Conservation (phyloP, 495 filamentous ascomycete species). For the Penicillium lagena region DNA sequence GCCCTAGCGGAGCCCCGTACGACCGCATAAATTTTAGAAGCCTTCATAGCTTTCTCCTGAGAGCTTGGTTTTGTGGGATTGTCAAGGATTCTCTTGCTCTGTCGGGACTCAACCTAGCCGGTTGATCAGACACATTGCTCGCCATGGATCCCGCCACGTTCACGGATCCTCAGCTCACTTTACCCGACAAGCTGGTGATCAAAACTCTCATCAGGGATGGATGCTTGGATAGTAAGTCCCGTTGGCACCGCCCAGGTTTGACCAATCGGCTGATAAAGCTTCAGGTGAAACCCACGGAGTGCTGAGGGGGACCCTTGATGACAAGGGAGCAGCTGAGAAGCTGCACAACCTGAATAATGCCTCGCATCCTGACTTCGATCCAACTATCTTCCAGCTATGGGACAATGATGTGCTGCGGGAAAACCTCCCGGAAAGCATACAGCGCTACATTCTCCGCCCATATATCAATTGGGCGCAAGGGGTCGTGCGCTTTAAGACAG, state of each 20-base stretch:
- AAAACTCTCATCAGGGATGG: conserved; percentile 33
- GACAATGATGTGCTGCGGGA: conserved; percentile 35
- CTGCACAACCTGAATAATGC: conserved; percentile 51
- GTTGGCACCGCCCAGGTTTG: conserved; percentile 3
- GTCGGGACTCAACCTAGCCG: no score
- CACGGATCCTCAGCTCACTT: conserved; percentile 43
- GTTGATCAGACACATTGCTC: not conserved
- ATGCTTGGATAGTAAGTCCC: conserved; percentile 9
- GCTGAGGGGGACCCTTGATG: conserved; percentile 11
- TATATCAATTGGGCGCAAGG: conserved; percentile 48
- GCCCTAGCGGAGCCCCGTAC: no score
- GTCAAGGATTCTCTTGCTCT: no score
- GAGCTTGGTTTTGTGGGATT: no score
- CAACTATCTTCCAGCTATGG: conserved; percentile 47
- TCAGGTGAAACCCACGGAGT: conserved; percentile 8
- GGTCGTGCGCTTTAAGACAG: conserved; percentile 53
- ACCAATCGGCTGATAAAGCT: not conserved
- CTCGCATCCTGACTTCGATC: conserved; percentile 37
- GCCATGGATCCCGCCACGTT: conserved; percentile 31
- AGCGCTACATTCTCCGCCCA: conserved; percentile 44
- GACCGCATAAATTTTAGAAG: no score
- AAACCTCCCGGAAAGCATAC: conserved; percentile 28
- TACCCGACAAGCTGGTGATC: conserved; percentile 44
- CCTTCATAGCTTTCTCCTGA: no score
- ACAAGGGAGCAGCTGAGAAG: conserved; percentile 23